Evolutionary conservation across 176 grass and related monocot species (phyloP).

Genomic region (Triticum turgidum): DNA sequence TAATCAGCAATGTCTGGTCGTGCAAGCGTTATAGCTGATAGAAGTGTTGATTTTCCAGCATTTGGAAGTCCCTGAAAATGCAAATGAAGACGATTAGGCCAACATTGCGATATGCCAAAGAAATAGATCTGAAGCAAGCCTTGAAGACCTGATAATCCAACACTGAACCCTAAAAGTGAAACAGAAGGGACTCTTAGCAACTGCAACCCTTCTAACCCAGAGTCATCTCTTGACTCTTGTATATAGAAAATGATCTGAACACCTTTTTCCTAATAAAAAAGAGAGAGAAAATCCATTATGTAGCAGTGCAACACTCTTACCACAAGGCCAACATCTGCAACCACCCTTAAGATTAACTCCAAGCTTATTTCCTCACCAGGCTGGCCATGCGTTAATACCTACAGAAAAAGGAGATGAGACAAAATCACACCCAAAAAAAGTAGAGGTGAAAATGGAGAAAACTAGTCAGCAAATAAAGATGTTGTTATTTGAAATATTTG

Average conservation of each 20-base stretch:
- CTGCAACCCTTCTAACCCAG: background rate
- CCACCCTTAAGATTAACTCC: conserved; percentile 88
- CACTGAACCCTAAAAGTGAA: background rate
- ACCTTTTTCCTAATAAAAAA: background rate
- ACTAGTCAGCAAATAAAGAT: background rate
- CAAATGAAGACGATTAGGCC: background rate
- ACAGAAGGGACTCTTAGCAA: background rate
- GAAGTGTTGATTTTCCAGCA: conserved; percentile 98
- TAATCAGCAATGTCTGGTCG: conserved; percentile 94
- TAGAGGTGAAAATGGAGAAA: background rate
- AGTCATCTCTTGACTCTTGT: background rate
- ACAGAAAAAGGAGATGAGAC: background rate
- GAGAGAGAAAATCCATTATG: too few relatives aligned
- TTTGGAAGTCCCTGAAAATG: conserved; percentile 87
- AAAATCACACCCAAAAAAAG: background rate
- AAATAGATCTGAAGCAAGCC: conserved; percentile 17
- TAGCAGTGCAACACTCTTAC: conserved; percentile 41
- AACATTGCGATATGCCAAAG: background rate
- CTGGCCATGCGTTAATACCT: conserved; percentile 93
- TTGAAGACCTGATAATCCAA: background rate
- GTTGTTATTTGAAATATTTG: background rate
- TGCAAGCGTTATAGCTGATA: conserved; percentile 89
- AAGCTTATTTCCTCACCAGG: conserved; percentile 86
- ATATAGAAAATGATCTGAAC: background rate
- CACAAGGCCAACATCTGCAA: conserved; percentile 99